These are phyloP conservation scores for Leccinellum luteum DNA, from an alignment of 768 basidiomycete species.

Conservation along the genomic window DNA sequence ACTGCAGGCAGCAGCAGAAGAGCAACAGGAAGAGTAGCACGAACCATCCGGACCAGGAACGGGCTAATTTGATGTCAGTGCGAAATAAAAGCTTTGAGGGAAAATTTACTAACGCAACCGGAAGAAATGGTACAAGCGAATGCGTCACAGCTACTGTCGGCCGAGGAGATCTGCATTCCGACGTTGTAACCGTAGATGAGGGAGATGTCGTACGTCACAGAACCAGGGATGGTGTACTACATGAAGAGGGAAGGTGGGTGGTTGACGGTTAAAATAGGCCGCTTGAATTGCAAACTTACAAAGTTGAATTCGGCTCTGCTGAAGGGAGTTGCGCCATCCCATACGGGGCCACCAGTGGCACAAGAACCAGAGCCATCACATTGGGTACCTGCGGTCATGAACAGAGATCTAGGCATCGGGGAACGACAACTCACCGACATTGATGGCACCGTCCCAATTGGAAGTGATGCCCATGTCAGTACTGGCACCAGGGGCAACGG, in stretches of 20 bases:
- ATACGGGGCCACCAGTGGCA: conserved; percentile 29
- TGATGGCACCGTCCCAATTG: conserved; percentile 32
- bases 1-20: conserved; percentile 23
- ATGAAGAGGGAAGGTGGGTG: not conserved
- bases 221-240: conserved; percentile 23
- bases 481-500: conserved; percentile 20
- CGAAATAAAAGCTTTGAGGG: not conserved
- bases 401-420: not conserved
- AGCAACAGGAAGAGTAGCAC: conserved; percentile 31
- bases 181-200: conserved; percentile 35
- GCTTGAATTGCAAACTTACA: conserved; percentile 10
- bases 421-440: conserved; percentile 22
- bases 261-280: not conserved
- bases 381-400: conserved; percentile 27
- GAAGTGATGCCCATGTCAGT: conserved; percentile 29
- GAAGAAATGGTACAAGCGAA: conserved; percentile 32
- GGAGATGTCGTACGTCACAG: conserved; percentile 32
- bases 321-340: conserved; percentile 29
- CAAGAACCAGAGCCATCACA: conserved; percentile 23
- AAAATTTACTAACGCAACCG: conserved; percentile 25
- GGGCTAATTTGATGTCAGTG: conserved; percentile 16
- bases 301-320: conserved; percentile 34
- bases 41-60: conserved; percentile 24
- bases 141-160: conserved; percentile 21
- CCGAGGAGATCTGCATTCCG: conserved; percentile 32